These are phyloP conservation scores for Simmondsia chinensis DNA, from an alignment of 148 eudicot genomes.

Conservation along the genomic window DNA sequence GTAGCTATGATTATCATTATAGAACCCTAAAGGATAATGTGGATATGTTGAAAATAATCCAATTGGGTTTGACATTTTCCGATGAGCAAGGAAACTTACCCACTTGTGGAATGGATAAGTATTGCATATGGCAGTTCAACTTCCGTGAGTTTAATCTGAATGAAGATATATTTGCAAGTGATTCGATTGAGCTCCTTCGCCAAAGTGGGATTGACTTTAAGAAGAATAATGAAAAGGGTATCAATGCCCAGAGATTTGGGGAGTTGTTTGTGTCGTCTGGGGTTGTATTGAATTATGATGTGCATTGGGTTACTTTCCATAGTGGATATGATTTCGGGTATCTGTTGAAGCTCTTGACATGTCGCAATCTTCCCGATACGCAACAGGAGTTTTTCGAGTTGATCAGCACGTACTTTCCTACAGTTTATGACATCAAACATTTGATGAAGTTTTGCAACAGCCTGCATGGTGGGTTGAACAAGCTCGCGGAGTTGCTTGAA, in stretches of 20 bases:
- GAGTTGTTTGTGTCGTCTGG: conserved; percentile 56
- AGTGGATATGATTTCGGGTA: conserved; percentile 55
- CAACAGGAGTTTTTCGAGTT: conserved; percentile 32
- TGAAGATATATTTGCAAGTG: conserved; percentile 36
- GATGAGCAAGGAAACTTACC: conserved; percentile 39
- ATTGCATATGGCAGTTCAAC: conserved; percentile 54
- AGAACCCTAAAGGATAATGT: conserved; percentile 41
- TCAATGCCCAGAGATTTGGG: conserved; percentile 34
- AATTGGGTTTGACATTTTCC: conserved; percentile 37
- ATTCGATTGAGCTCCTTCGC: conserved; percentile 37
- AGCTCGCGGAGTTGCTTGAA: conserved; percentile 29
- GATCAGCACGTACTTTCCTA: conserved; percentile 29
- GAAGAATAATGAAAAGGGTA: conserved; percentile 34
- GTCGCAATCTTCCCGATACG: conserved; percentile 34
- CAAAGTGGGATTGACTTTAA: conserved; percentile 41
- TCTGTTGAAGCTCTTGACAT: conserved; percentile 42
- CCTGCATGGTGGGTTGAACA: conserved; percentile 40
- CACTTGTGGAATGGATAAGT: conserved; percentile 35
- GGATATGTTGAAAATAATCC: conserved; percentile 43
- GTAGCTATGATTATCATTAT: conserved; percentile 21
- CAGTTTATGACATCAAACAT: conserved; percentile 35
- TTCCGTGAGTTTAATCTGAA: conserved; percentile 41
- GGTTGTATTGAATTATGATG: conserved; percentile 33
- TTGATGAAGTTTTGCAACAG: conserved; percentile 33
- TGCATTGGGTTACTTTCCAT: conserved; percentile 48